Conservation (phyloP, 768 basidiomycete species). For the Tricholoma flavovirens region DNA sequence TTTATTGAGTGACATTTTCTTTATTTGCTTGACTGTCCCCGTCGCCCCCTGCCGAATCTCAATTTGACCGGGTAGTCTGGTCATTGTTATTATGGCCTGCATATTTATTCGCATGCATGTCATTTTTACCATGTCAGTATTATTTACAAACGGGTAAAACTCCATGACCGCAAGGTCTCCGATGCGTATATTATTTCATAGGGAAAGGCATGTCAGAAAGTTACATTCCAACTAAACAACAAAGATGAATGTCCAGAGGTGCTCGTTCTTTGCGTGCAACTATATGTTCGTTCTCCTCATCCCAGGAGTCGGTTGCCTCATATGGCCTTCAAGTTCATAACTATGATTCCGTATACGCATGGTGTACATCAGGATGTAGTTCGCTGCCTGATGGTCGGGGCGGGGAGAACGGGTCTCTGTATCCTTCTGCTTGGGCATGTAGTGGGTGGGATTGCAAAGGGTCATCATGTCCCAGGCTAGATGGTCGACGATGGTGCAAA, state of each 20-base stretch:
- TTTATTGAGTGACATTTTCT: not conserved
- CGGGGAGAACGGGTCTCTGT: conserved; percentile 10
- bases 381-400: conserved; percentile 1
- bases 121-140: no score
- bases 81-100: no score
- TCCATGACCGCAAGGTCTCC: no score
- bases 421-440: conserved; percentile 3
- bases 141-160: no score
- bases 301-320: not conserved
- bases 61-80: no score
- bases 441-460: conserved; percentile 3
- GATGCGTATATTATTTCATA: not conserved
- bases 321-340: conserved; percentile 25
- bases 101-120: no score
- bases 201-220: not conserved
- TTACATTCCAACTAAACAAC: not conserved
- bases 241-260: not conserved
- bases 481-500: conserved; percentile 18
- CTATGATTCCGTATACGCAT: not conserved
- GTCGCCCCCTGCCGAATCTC: not conserved
- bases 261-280: not conserved
- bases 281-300: not conserved
- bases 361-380: conserved; percentile 1
- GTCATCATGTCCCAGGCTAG: conserved; percentile 7
- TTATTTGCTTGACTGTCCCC: not conserved